phyloP scores from a whole-genome alignment of 306 rosid genomes.

The Hippophae tibetana region DNA sequence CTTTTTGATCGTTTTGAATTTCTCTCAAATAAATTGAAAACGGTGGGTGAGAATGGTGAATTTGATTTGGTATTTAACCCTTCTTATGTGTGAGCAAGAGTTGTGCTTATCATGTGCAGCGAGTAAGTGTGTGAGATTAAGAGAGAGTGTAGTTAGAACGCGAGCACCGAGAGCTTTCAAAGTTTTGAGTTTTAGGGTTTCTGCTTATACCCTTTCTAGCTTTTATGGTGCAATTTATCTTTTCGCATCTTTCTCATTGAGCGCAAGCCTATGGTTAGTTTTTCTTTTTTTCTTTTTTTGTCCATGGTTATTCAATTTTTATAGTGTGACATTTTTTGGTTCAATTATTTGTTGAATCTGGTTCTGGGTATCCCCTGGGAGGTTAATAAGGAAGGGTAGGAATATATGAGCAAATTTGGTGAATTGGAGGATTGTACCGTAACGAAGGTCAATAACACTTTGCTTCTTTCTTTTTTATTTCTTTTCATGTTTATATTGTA shows the following conservation, averaged over 20 bases:
- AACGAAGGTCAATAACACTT: slow-evolving; percentile 54
- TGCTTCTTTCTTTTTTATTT: too few species aligned
- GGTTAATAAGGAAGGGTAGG: slow-evolving; percentile 64
- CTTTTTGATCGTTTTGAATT: too few species aligned
- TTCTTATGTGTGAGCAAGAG: slow-evolving; percentile 77
- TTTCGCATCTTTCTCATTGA: slow-evolving; percentile 40
- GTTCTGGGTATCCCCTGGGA: slow-evolving; percentile 83
- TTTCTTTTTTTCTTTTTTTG: neutral
- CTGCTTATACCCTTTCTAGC: slow-evolving; percentile 14
- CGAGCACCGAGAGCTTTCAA: slow-evolving; percentile 37
- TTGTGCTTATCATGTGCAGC: slow-evolving; percentile 89
- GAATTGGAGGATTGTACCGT: slow-evolving; percentile 83
- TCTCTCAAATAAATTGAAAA: too few species aligned
- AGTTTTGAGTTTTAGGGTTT: slow-evolving; percentile 33
- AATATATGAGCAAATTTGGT: slow-evolving; percentile 75
- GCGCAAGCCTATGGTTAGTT: slow-evolving; percentile 87
- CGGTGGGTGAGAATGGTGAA: slow-evolving; percentile 29
- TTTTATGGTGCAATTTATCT: slow-evolving; percentile 14
- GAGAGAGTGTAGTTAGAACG: slow-evolving; percentile 64
- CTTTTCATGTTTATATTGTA: neutral
- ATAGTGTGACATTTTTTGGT: neutral
- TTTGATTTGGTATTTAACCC: slow-evolving; percentile 46
- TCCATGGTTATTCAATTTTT: neutral
- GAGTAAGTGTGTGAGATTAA: slow-evolving; percentile 74
- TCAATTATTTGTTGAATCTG: slow-evolving; percentile 22